Base-by-base conservation (phyloP, 306 rosid species). In the Gastrolobium villosum region DNA sequence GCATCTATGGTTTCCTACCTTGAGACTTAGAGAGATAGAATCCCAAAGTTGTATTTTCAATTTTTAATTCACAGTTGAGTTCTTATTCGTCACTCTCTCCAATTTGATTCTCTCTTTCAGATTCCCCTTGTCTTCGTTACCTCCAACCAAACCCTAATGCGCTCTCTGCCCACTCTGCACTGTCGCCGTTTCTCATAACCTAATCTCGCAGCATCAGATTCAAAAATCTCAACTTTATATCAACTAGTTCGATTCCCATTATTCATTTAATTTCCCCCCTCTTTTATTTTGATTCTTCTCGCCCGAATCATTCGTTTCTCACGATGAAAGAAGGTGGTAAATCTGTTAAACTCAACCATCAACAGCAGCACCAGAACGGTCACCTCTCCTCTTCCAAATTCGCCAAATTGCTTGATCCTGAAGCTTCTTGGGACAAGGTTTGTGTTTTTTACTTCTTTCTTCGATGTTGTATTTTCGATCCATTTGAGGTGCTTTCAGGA, bases 391-490 rank as follows among this genome's bases (percentile, higher is more conserved):
- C 97, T 66, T 93, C 92, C 86, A 96, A 86, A 86, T 87, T 93
- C 80, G 92, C 98, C 59, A 93, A 91, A 87, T 81, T 96, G 83
- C 84, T 96, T 74, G 98, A 93, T 87, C 98, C 99, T 8, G 99
- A 96, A 81, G 96, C 98, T 80, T 93, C 99, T 0, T 93, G 99
- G 99, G 99, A 96, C 81, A 96, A 96, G 99, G 99, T 96, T 77
- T 34, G 48, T 14, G n/a, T 30, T 14, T 43, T 26, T 28, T 10
- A 7, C 7, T 13, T 14, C 7, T 14, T 40, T 70, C 13, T 10
- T 63, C 36, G 26, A 20, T 37, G 37, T 13, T 48, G 6, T 56
- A 59, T 5, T 50, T 14, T 5, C 56, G 28, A 50, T 50, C 56
- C 30, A 50, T 50, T 7, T 7, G 6, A 50, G 56, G 28, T 14